Evolutionary conservation across 768 basidiomycete genomes (phyloP).

Genomic region (Lactifluus volemus): DNA sequence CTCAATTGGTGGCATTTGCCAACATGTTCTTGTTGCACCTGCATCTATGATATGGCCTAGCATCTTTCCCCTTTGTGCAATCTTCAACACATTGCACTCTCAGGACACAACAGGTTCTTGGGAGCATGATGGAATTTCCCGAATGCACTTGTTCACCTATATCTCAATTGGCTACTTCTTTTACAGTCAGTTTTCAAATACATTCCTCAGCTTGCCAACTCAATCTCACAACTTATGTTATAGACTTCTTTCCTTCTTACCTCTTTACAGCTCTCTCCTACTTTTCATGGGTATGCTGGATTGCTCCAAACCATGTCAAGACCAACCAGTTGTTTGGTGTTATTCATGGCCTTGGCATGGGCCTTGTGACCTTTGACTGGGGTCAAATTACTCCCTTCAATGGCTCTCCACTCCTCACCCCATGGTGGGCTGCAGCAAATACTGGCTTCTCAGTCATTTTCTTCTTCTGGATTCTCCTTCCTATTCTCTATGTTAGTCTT

Average conservation of each 20-base stretch:
- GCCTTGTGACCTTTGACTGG: conserved; percentile 91
- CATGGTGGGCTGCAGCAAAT: conserved; percentile 90
- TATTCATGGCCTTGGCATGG: conserved; percentile 39
- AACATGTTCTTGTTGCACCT: neutral
- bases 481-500: conserved; percentile 35
- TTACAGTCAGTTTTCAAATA: neutral
- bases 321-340: neutral
- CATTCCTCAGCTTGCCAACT: neutral
- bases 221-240: neutral
- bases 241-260: neutral
- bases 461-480: conserved; percentile 33
- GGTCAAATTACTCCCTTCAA: conserved; percentile 52
- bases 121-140: neutral
- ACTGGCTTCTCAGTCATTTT: conserved; percentile 79
- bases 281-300: neutral
- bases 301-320: neutral
- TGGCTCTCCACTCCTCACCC: conserved; percentile 38
- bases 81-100: neutral
- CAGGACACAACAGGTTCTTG: neutral
- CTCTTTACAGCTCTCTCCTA: neutral
- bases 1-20: neutral
- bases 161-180: no score
- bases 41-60: neutral
- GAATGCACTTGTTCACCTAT: neutral
- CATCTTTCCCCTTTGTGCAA: neutral